Evolutionary conservation across 2,329 filamentous ascomycete species (phyloP), one percentile per base, ranked within the genome.

Genomic region (Fusarium chlamydosporum): DNA sequence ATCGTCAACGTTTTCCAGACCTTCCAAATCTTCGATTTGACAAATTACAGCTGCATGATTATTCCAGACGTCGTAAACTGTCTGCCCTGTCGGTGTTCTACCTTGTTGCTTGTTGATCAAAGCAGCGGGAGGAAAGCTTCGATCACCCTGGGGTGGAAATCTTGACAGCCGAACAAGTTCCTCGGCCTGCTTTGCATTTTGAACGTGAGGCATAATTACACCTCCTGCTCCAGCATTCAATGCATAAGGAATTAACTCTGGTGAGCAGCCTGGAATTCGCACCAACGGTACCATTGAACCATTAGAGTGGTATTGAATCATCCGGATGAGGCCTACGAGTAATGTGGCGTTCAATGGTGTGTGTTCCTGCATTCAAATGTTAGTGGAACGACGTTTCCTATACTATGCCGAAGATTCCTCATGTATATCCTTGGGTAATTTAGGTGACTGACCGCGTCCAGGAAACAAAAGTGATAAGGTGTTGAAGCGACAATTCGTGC

Each of bases 221-320:
- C 59, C 59, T 20, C 59, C 59, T 15, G 53, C 59, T 5, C 59
- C 59, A 15, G 53, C 53, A 12, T 57, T 51, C 7, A 57, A 18
- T 7, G 51, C 51, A 16, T 54, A 43, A 20, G 38, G 38, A 1
- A 54, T 23, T 8, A 54, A 23, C 20, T 62, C 59, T 27, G 59
- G 59, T 12, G 46, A 46, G 35, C 33, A 46, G 4, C 45, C 45
- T 15, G 59, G 45, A 7, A 62, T 46, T 15, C 59, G 53, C 10
- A 62, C 59, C 26, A 52, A 18, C n/a, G 59, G 59, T 16, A 62
- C 59, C 59, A 62, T 62, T n/a, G 59, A 11, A 1, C 59, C 59
- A 35, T 62, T 57, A 4, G 59, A 62, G 27, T 51, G 45, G 38
- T 62, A 62, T 47, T 62, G 59, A n/a, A 62, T 57, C 3, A 47